These are phyloP conservation scores for Nemania sp. DNA, from an alignment of 2,329 filamentous ascomycete species.

Conservation along the genomic window DNA sequence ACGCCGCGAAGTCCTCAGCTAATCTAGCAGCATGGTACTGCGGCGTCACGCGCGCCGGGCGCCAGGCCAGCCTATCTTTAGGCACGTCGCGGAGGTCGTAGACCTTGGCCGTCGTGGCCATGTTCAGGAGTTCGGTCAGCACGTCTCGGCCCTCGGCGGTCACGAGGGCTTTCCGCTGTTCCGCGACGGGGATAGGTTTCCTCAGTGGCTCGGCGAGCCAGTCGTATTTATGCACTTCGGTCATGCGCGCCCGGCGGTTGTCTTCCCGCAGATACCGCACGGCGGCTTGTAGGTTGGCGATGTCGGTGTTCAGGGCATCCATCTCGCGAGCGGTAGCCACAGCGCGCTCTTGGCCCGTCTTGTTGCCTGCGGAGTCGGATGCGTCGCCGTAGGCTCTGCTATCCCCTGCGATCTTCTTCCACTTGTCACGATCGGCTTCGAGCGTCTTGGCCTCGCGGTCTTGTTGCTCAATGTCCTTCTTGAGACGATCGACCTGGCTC, in stretches of 20 bases:
- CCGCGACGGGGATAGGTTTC: conserved; percentile 52
- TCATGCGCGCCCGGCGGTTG: conserved; percentile 62
- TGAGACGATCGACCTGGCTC: conserved; percentile 55
- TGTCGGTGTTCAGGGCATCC: conserved; percentile 70
- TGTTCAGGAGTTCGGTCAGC: conserved; percentile 65
- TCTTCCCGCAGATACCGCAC: conserved; percentile 71
- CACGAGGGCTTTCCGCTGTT: conserved; percentile 63
- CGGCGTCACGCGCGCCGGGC: conserved; percentile 64
- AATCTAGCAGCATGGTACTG: conserved; percentile 68
- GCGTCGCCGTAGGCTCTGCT: conserved; percentile 58
- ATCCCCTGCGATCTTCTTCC: conserved; percentile 71
- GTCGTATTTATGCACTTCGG: conserved; percentile 58
- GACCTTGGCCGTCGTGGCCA: conserved; percentile 59
- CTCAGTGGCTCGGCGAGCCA: conserved; percentile 68
- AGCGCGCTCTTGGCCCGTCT: conserved; percentile 66
- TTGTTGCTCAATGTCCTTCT: conserved; percentile 67
- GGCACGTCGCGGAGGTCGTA: conserved; percentile 63
- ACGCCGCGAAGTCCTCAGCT: conserved; percentile 66
- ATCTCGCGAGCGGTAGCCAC: conserved; percentile 74
- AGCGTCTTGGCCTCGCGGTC: conserved; percentile 67
- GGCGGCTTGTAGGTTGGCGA: conserved; percentile 65
- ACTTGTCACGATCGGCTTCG: conserved; percentile 69
- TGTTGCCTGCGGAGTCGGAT: conserved; percentile 48
- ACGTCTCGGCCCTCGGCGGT: conserved; percentile 65
- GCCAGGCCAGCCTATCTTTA: conserved; percentile 66